Conservation (phyloP, 176 grass and related monocot genomes). For the Leersia perrieri region DNA sequence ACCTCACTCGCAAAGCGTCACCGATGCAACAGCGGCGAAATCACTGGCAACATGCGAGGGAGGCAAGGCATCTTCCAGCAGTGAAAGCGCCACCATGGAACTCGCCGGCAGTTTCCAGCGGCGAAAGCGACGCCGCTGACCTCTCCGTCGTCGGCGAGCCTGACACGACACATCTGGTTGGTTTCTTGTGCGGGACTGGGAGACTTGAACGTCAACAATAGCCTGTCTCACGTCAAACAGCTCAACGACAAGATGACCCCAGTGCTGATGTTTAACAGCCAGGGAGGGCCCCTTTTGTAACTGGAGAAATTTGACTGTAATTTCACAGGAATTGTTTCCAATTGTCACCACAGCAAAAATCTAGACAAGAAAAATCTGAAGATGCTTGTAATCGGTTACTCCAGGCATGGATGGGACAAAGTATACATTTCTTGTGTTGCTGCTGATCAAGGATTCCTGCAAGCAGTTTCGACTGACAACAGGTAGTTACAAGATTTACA, state of each 20-base stretch:
- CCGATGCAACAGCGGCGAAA: too few species aligned
- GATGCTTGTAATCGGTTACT: too few species aligned
- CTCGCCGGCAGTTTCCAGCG: neutral
- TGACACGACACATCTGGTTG: neutral
- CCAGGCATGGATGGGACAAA: neutral
- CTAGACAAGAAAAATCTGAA: neutral
- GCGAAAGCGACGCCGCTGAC: conserved; percentile 2
- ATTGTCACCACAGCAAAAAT: neutral
- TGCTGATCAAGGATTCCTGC: neutral
- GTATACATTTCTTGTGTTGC: neutral
- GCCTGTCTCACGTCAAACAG: neutral
- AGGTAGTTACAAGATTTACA: neutral
- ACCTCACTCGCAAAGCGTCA: neutral
- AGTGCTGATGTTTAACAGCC: neutral
- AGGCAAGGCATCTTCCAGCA: too few species aligned
- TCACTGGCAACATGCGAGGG: too few species aligned
- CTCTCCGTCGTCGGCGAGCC: conserved; percentile 16
- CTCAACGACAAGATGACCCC: conserved; percentile 9
- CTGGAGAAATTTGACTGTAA: neutral
- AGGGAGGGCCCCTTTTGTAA: neutral
- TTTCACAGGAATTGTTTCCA: neutral
- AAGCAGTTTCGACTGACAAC: neutral
- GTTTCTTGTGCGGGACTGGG: neutral
- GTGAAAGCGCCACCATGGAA: too few species aligned
- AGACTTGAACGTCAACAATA: neutral